Percentiles rank a stretch among this genome's conserved stretches.
Evolutionary conservation across 2,329 filamentous ascomycete species (phyloP).

Genomic region (Aureobasidium lini): DNA sequence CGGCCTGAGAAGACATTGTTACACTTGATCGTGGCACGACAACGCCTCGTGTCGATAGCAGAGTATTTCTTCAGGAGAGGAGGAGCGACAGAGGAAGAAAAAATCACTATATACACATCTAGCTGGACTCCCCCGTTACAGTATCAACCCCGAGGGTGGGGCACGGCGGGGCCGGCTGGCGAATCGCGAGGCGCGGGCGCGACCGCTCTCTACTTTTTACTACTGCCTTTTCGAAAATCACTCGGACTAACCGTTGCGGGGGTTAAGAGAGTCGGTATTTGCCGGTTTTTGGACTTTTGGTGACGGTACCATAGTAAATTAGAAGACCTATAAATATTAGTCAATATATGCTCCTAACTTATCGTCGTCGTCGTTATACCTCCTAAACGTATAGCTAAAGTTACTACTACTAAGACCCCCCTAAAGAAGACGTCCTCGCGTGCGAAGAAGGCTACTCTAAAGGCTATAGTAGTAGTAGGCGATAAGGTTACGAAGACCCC

Average conservation of each 20-base stretch:
- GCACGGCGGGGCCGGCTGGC: not conserved
- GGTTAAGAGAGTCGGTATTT: too few species aligned
- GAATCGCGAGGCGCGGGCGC: not conserved
- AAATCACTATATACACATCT: not conserved
- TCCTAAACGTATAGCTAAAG: too few species aligned
- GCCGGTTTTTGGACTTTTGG: too few species aligned
- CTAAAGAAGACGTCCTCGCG: too few species aligned
- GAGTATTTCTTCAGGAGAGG: not conserved
- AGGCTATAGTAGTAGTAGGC: not conserved
- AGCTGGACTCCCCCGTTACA: not conserved
- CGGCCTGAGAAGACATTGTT: not conserved
- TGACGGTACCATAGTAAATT: too few species aligned
- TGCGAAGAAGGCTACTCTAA: not conserved
- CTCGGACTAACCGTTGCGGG: too few species aligned
- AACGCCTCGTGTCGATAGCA: not conserved
- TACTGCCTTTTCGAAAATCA: too few species aligned
- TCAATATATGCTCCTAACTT: too few species aligned
- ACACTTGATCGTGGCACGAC: not conserved
- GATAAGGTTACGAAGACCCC: not conserved
- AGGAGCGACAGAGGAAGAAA: not conserved
- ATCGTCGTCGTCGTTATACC: too few species aligned
- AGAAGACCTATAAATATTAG: too few species aligned
- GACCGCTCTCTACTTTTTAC: not conserved
- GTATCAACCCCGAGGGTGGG: not conserved
- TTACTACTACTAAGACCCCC: not conserved